These are phyloP conservation scores for Purshia tridentata DNA, from an alignment of 306 rosid species.

Conservation along the genomic window DNA sequence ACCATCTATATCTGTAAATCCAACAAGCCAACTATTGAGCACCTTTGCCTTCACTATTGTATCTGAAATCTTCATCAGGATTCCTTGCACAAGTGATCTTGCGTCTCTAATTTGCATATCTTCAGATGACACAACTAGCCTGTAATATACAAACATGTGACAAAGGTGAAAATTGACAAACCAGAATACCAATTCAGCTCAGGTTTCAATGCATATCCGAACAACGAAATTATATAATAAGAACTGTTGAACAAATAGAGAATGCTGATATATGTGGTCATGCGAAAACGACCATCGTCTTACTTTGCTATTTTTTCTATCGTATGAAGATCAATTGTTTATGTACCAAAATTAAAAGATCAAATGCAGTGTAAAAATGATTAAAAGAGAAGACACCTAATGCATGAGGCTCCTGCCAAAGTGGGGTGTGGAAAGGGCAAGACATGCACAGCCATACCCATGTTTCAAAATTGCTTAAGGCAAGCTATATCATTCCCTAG, in stretches of 20 bases:
- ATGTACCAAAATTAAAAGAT: too few relatives aligned
- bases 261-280: not conserved
- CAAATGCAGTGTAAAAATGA: not conserved
- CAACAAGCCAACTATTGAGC: slow-evolving; percentile 17
- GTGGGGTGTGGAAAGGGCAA: not conserved
- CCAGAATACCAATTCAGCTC: not conserved
- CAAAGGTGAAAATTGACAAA: slow-evolving; percentile 8
- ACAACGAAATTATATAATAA: not conserved
- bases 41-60: slow-evolving; percentile 81
- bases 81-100: slow-evolving; percentile 53
- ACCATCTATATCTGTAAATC: not conserved
- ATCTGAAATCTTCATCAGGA: slow-evolving; percentile 52
- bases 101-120: slow-evolving; percentile 55
- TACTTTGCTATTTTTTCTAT: not conserved
- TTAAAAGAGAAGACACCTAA: not conserved
- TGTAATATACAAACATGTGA: slow-evolving; percentile 20
- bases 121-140: slow-evolving; percentile 58
- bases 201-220: not conserved
- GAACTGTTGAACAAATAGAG: not conserved
- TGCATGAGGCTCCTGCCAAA: not conserved
- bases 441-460: not conserved
- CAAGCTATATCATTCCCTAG: not conserved
- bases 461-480: not conserved
- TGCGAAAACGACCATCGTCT: not conserved
- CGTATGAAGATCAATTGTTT: not conserved